phyloP scores from a whole-genome alignment of 2,329 filamentous ascomycete genomes.

The Xylaria sp. region DNA sequence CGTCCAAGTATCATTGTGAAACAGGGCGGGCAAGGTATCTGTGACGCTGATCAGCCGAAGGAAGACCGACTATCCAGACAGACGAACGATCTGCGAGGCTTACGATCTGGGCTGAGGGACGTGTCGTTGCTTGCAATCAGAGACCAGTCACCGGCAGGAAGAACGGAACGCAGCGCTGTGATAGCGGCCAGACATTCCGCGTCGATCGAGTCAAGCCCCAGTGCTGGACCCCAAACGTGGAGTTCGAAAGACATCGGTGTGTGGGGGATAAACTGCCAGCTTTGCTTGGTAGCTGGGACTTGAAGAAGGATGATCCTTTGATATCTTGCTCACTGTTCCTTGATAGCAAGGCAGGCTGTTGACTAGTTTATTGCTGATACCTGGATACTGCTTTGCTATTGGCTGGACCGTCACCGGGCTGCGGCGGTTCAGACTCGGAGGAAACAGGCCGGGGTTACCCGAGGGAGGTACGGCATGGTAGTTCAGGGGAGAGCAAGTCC shows the following conservation, averaged over 20 bases:
- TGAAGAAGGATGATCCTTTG: background rate
- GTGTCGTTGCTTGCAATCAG: slow-evolving; percentile 80
- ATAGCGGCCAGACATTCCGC: slow-evolving; percentile 88
- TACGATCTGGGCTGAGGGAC: slow-evolving; percentile 76
- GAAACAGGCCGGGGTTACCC: slow-evolving; percentile 18
- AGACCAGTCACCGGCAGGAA: slow-evolving; percentile 71
- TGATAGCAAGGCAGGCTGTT: slow-evolving; percentile 3
- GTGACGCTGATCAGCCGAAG: slow-evolving; percentile 43
- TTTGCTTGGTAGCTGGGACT: background rate
- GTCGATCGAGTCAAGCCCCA: slow-evolving; percentile 89
- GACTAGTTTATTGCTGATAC: background rate
- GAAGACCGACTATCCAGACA: slow-evolving; percentile 26
- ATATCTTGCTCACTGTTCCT: slow-evolving; percentile 1
- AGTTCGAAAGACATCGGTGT: slow-evolving; percentile 71
- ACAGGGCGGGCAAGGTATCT: slow-evolving; percentile 68
- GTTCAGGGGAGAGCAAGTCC: background rate
- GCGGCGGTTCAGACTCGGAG: background rate
- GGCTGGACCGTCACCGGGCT: slow-evolving; percentile 9
- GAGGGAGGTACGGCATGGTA: slow-evolving; percentile 7
- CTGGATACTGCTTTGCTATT: slow-evolving; percentile 6
- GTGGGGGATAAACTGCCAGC: background rate
- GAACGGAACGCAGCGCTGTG: slow-evolving; percentile 75
- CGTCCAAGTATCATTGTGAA: slow-evolving; percentile 63
- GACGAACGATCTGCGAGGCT: slow-evolving; percentile 49
- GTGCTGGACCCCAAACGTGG: slow-evolving; percentile 90